Evolutionary conservation across 306 rosid species (phyloP), one percentile per base, ranked within the genome.

Genomic region (Vigna mungo): DNA sequence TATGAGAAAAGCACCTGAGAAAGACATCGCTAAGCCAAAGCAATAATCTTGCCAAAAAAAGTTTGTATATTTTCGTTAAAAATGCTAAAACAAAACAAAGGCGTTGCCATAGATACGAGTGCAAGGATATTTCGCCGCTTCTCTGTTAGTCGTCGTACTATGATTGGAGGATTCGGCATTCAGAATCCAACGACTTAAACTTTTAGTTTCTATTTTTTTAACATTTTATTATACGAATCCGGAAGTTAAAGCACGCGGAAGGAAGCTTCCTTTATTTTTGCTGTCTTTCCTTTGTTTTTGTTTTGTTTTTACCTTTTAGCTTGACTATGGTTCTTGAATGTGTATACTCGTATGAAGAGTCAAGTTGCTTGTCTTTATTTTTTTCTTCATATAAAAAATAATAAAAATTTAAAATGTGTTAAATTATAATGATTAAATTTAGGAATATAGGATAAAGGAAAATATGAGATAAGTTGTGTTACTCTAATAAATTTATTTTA

Each of bases 231-330:
- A 30, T 61, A 32, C 1, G 12, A 61, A 61, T 13, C 6, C 6
- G n/a, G 44, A 61, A 27, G 34, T 61, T 34, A 34, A 34, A 2
- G 12, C 14, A 32, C 44, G 7, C 13, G 13, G 1, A 61, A 80
- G 82, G 88, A 87, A 85, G 85, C 87, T 82, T 87, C 85, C 87
- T 65, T 32, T 16, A 8, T 51, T 71, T 49, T 7, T 14, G 21
- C 3, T 41, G 70, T 1, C 65, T 84, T 70, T 63, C 78, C 41
- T 37, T 67, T 73, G 55, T 71, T 65, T 11, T 34, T 61, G 41
- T 13, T 60, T 59, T 27, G 41, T 13, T 60, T 59, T 27, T 15
- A 6, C 11, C 14, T 8, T 15, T 68, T 51, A 6, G 7, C 43
- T 15, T 5, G 17, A 21, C 20, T 4, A 1, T 18, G 63, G 4